These are phyloP conservation scores for Penicillium sp. DNA, from an alignment of 2,329 filamentous ascomycete genomes.

Conservation along the genomic window DNA sequence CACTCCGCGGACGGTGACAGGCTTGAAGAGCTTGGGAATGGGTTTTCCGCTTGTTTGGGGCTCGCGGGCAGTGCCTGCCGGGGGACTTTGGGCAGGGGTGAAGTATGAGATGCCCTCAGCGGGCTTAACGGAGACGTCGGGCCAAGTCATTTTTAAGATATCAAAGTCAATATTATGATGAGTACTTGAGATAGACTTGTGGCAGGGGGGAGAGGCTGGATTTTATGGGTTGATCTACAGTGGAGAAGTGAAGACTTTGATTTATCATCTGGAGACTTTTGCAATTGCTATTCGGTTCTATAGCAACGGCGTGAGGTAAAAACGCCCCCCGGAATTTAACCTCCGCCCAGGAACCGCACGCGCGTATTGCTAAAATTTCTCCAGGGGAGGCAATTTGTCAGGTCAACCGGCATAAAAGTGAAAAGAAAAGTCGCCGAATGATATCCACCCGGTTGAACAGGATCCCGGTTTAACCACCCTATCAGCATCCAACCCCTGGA, in stretches of 20 bases:
- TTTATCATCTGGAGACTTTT: conserved; percentile 1
- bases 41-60: conserved; percentile 45
- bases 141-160: conserved; percentile 24
- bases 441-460: not conserved
- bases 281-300: not conserved
- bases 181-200: not conserved
- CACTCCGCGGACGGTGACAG: conserved; percentile 59
- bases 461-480: not conserved
- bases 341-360: not conserved
- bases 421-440: conserved; percentile 1
- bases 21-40: conserved; percentile 60
- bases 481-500: not conserved
- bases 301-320: not conserved
- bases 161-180: not conserved
- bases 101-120: conserved; percentile 46
- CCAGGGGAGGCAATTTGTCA: not conserved
- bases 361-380: not conserved
- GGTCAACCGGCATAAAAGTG: not conserved
- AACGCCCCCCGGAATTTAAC: not conserved
- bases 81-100: conserved; percentile 40
- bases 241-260: not conserved
- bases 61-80: conserved; percentile 41
- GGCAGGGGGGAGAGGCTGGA: not conserved
- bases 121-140: conserved; percentile 38
- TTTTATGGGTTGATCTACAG: not conserved